These are phyloP conservation scores for Tricholoma terreum DNA, from an alignment of 768 basidiomycete species.

Conservation along the genomic window DNA sequence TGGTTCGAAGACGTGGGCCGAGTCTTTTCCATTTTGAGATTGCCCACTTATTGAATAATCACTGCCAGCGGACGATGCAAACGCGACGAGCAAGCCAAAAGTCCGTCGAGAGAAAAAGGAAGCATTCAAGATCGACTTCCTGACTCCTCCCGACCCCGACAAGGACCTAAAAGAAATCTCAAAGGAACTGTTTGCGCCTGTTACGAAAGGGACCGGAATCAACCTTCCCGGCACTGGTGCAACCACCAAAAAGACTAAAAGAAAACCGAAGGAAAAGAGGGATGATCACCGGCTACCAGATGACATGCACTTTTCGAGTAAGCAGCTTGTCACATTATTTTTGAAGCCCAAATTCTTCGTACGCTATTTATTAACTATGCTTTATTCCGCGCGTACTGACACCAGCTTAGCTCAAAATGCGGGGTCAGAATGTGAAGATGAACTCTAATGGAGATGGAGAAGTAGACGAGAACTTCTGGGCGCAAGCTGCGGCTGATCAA, in stretches of 20 bases:
- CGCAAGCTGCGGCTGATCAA: constrained; percentile 86
- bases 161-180: constrained; percentile 58
- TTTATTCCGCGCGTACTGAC: constrained; percentile 2
- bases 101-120: constrained; percentile 71
- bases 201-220: constrained; percentile 66
- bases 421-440: constrained; percentile 59
- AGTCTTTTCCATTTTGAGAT: neutral
- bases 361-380: constrained; percentile 25
- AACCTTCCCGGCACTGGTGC: constrained; percentile 58
- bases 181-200: constrained; percentile 77
- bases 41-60: neutral
- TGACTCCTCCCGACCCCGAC: constrained; percentile 50
- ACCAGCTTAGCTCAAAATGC: constrained; percentile 74
- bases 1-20: constrained; percentile 70
- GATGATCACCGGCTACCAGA: constrained; percentile 84
- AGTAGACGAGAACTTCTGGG: constrained; percentile 97
- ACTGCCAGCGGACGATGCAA: constrained; percentile 36
- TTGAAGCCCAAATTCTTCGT: constrained; percentile 95
- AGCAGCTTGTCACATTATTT: constrained; percentile 88
- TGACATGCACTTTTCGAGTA: constrained; percentile 95
- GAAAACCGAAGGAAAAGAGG: constrained; percentile 55
- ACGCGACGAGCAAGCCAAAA: constrained; percentile 49
- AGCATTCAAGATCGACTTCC: constrained; percentile 79
- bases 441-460: constrained; percentile 76
- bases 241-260: constrained; percentile 43